Conservation (phyloP, 2,329 filamentous ascomycete genomes). For the Fusarium sp. region DNA sequence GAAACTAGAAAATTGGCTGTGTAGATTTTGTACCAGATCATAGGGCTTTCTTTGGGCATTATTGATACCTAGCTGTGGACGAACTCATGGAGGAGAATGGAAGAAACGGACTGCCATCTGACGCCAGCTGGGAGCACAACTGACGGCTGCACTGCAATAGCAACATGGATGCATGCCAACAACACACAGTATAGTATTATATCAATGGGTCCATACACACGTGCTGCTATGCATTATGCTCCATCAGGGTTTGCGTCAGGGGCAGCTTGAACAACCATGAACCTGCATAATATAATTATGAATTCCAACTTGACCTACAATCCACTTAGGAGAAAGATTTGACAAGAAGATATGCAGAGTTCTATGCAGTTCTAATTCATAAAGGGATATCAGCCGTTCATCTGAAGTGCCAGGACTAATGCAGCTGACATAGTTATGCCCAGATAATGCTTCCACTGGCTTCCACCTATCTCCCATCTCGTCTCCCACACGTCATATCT, state of each 20-base stretch:
- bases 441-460: neutral
- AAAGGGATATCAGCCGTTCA: neutral
- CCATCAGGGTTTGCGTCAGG: neutral
- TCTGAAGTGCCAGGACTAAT: neutral
- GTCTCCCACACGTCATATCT: neutral
- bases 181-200: neutral
- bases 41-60: neutral
- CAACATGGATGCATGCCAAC: neutral
- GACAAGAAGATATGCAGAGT: neutral
- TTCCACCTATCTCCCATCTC: neutral
- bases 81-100: neutral
- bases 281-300: neutral
- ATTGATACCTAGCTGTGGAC: neutral
- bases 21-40: too few species aligned
- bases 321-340: neutral
- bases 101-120: neutral
- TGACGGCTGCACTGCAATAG: neutral
- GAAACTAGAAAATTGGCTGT: too few species aligned
- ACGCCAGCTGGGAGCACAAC: neutral
- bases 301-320: neutral
- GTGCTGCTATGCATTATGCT: too few species aligned
- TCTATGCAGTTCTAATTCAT: neutral
- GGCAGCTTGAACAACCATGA: neutral
- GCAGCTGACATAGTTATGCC: neutral
- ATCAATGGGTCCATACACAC: neutral